Percentiles rank a stretch among this genome's conserved stretches.
These are phyloP conservation scores for Sicyos baderoa DNA, from an alignment of 306 rosid genomes.

Conservation along the genomic window DNA sequence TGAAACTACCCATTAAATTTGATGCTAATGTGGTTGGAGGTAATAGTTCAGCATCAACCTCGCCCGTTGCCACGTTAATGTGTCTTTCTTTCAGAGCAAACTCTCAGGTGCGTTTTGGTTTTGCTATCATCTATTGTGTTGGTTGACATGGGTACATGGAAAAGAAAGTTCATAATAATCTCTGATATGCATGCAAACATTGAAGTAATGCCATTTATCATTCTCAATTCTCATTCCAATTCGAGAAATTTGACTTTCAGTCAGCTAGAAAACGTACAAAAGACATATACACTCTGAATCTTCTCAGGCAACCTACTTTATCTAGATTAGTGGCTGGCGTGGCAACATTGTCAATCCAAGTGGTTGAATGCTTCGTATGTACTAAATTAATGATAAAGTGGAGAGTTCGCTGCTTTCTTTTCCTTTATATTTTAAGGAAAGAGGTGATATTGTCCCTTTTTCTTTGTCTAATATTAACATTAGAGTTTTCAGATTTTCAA, in stretches of 20 bases:
- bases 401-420: neutral
- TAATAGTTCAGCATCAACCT: conserved; percentile 24
- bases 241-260: neutral
- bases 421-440: neutral
- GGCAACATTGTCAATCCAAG: neutral
- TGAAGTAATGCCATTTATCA: neutral
- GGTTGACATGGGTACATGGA: neutral
- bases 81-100: conserved; percentile 80
- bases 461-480: neutral
- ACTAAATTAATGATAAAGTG: neutral
- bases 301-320: neutral
- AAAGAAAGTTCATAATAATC: neutral
- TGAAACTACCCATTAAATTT: conserved; percentile 55
- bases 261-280: neutral
- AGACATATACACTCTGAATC: neutral
- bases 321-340: neutral
- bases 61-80: conserved; percentile 56
- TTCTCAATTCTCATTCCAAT: neutral
- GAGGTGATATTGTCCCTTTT: neutral
- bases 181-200: neutral
- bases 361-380: neutral
- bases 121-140: neutral
- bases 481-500: neutral
- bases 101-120: conserved; percentile 45
- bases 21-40: conserved; percentile 29